phyloP scores from a whole-genome alignment of 345 rosid species.

The Eucalyptus regnans region DNA sequence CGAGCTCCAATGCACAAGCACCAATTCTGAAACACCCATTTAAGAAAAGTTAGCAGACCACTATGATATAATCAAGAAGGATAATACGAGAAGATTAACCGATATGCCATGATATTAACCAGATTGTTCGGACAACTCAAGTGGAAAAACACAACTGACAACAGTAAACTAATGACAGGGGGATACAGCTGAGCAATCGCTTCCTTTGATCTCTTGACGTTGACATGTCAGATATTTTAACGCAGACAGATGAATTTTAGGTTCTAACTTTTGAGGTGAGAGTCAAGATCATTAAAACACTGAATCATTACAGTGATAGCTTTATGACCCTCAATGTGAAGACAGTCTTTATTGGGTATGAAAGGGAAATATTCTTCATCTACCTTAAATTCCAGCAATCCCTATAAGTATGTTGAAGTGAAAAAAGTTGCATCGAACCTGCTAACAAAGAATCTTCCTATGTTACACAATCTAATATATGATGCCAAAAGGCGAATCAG shows the following conservation, averaged over 20 bases:
- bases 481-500: not conserved
- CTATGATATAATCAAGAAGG: not conserved
- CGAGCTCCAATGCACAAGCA: not conserved
- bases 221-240: not conserved
- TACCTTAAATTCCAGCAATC: not conserved
- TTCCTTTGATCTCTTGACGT: not conserved
- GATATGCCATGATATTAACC: not conserved
- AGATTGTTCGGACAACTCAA: not conserved
- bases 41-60: not conserved
- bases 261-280: not conserved
- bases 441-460: not conserved
- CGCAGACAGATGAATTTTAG: not conserved
- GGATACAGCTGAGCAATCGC: not conserved
- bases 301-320: not conserved
- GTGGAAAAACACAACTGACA: not conserved
- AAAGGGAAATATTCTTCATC: not conserved
- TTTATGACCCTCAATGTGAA: not conserved
- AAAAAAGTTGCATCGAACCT: not conserved
- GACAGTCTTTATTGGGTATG: not conserved
- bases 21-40: not conserved
- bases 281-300: not conserved
- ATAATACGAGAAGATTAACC: not conserved
- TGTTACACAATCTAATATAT: not conserved
- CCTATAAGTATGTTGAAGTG: not conserved
- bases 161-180: not conserved